Evolutionary conservation across 2,329 filamentous ascomycete species (phyloP).

Genomic region (Lasiodiplodia sp.): DNA sequence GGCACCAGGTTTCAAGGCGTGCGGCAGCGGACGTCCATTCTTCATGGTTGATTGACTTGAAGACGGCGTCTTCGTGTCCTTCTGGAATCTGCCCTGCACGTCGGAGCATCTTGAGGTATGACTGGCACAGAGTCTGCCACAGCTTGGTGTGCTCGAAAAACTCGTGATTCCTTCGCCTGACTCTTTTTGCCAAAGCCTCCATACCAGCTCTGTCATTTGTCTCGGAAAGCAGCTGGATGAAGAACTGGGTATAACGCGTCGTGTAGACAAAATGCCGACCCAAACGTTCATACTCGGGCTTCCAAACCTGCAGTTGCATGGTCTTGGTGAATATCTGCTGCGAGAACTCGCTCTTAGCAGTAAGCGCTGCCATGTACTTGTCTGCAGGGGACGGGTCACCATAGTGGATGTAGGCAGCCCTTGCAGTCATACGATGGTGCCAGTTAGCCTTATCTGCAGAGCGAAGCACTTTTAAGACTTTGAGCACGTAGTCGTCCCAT

Average conservation of each 20-base stretch:
- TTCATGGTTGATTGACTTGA: conserved; percentile 69
- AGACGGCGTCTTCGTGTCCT: conserved; percentile 69
- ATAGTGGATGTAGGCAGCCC: conserved; percentile 70
- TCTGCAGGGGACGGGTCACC: conserved; percentile 58
- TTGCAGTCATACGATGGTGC: conserved; percentile 90
- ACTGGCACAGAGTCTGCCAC: conserved; percentile 67
- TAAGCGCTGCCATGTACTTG: conserved; percentile 58
- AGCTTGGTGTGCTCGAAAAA: conserved; percentile 68
- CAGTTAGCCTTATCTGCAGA: conserved; percentile 89
- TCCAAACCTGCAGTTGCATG: conserved; percentile 95
- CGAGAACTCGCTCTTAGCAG: conserved; percentile 80
- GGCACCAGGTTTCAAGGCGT: conserved; percentile 66
- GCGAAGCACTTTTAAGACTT: conserved; percentile 66
- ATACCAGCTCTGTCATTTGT: conserved; percentile 78
- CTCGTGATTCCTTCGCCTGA: conserved; percentile 83
- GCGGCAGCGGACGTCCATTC: conserved; percentile 68
- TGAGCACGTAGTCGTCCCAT: conserved; percentile 69
- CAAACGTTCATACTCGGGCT: conserved; percentile 83
- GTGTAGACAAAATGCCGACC: conserved; percentile 94
- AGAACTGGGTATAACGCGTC: conserved; percentile 83
- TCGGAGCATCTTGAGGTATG: conserved; percentile 67
- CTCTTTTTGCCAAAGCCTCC: conserved; percentile 78
- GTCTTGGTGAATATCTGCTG: conserved; percentile 91
- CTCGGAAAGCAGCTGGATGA: conserved; percentile 76
- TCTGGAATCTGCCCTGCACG: conserved; percentile 63